Conservation (phyloP, 371 early-diverging fungal genomes). For the Mucor velutinosus region DNA sequence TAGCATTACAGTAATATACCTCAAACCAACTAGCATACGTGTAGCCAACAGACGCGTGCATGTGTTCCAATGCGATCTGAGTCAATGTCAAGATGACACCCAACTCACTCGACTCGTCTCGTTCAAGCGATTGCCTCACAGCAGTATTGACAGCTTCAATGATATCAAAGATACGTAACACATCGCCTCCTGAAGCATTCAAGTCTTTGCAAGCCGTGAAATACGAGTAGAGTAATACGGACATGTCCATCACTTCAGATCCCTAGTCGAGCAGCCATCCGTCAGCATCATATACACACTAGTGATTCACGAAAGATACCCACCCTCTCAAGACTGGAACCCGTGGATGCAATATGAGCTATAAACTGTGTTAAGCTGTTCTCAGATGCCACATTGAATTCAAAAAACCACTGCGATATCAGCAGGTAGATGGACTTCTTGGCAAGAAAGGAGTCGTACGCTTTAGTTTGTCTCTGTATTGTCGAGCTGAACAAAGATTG, state of each 20-base stretch:
- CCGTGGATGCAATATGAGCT: neutral
- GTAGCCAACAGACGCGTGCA: constrained; percentile 13
- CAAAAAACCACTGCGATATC: constrained; percentile 17
- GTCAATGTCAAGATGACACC: constrained; percentile 8
- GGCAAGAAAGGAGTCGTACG: neutral
- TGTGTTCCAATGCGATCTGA: constrained; percentile 21
- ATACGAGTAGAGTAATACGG: constrained; percentile 6
- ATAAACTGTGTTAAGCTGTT: neutral
- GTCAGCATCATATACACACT: neutral
- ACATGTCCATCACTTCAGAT: constrained; percentile 8
- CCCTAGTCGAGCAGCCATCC: neutral
- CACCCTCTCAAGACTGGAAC: neutral
- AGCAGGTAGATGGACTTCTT: constrained; percentile 2
- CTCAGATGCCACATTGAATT: constrained; percentile 1
- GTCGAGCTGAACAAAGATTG: neutral
- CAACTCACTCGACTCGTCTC: neutral
- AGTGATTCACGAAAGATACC: neutral
- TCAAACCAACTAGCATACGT: constrained; percentile 27
- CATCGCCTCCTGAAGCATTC: constrained; percentile 1
- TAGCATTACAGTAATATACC: neutral
- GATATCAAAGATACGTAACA: constrained; percentile 12
- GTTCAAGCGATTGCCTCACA: neutral
- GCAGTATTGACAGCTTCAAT: constrained; percentile 10
- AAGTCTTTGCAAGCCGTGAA: constrained; percentile 13
- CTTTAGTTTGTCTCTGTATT: neutral